Evolutionary conservation across 1,284 basidiomycete genomes (phyloP).

Genomic region (Cystobasidium pallidum): DNA sequence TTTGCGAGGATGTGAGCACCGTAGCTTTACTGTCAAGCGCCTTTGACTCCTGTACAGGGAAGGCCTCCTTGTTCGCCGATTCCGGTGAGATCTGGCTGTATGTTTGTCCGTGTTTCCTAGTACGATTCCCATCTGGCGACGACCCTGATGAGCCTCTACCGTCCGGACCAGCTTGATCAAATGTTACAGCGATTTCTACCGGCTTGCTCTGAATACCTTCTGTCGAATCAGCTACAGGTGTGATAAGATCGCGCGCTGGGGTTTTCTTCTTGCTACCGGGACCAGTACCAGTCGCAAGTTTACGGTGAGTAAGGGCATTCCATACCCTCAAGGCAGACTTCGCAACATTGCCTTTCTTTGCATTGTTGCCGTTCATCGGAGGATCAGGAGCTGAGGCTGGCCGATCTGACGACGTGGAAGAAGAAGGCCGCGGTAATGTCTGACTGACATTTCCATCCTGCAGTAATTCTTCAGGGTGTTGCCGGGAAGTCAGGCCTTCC

Average conservation of each 20-base stretch:
- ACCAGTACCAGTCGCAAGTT: constrained; percentile 3
- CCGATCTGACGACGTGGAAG: not conserved
- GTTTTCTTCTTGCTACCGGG: constrained; percentile 12
- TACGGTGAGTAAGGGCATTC: constrained; percentile 38
- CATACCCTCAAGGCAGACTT: constrained; percentile 38
- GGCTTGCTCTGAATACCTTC: not conserved
- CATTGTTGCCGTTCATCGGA: not conserved
- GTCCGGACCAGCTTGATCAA: not conserved
- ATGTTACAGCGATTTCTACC: not conserved
- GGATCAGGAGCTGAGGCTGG: not conserved
- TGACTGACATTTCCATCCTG: not conserved
- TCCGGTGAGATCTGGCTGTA: not conserved
- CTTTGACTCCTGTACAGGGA: not conserved
- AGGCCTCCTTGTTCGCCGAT: not conserved
- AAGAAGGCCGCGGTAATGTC: not conserved
- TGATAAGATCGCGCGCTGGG: not conserved
- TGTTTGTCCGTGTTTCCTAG: not conserved
- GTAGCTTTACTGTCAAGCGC: not conserved
- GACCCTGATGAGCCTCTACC: not conserved
- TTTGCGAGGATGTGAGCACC: not conserved
- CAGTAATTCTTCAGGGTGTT: not conserved
- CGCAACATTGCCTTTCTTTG: constrained; percentile 28
- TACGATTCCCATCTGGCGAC: not conserved
- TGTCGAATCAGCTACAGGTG: not conserved
- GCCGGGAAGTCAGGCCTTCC: constrained; percentile 13